Conservation (phyloP, 176 grass and related monocot species). For the Neostapfia colusana region DNA sequence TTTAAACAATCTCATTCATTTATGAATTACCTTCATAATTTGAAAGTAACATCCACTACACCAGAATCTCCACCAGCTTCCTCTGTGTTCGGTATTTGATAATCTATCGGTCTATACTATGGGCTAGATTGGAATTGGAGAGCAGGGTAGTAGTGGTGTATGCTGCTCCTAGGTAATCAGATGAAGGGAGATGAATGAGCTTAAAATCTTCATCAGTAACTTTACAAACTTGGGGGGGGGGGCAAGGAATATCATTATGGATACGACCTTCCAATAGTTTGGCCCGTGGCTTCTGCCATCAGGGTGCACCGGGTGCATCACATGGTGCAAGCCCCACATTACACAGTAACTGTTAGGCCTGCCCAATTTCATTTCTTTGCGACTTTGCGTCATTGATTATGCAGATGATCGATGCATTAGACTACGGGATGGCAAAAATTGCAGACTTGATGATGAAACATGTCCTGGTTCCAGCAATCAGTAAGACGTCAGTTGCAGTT, state of each 20-base stretch:
- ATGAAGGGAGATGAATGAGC: not conserved
- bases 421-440: slow-evolving; percentile 85
- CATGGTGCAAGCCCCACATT: not conserved
- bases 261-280: not conserved
- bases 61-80: not conserved
- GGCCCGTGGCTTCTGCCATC: not conserved
- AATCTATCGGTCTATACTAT: not conserved
- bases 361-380: slow-evolving; percentile 15
- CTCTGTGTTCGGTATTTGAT: not conserved
- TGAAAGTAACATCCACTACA: not conserved
- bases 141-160: not conserved
- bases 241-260: not conserved
- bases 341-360: slow-evolving; percentile 20
- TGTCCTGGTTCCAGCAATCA: slow-evolving; percentile 66
- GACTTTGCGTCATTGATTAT: not conserved
- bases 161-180: not conserved
- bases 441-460: slow-evolving; percentile 78
- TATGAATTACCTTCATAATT: not conserved
- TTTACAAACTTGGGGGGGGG: not conserved
- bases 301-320: not conserved
- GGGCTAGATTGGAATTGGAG: slow-evolving; percentile 4
- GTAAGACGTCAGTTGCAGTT: slow-evolving; percentile 51
- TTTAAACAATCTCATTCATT: not conserved
- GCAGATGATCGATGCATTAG: slow-evolving; percentile 70
- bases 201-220: not conserved